Conservation (phyloP, 2,329 filamentous ascomycete species). For the Phaeophleospora eucalypticola region DNA sequence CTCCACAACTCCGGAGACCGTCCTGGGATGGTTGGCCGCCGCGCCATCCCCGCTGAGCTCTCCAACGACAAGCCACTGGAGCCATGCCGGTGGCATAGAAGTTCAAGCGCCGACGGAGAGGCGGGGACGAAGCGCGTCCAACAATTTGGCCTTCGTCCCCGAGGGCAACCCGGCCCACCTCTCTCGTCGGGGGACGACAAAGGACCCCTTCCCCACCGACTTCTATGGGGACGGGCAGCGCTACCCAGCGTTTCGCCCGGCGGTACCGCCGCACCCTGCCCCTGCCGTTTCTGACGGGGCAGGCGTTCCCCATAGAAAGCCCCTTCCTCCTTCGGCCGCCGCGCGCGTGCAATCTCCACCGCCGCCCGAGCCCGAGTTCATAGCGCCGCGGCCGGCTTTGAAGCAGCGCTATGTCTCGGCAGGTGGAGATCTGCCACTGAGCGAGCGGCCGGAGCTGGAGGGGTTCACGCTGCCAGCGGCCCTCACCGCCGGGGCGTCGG, state of each 20-base stretch:
- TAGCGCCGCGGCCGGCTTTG: slow-evolving; percentile 14
- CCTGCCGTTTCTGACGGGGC: neutral
- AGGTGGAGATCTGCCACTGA: slow-evolving; percentile 22
- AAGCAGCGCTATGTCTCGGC: slow-evolving; percentile 29
- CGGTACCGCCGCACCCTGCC: neutral
- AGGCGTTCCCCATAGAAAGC: slow-evolving; percentile 8
- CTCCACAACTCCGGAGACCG: neutral
- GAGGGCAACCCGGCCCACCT: slow-evolving; percentile 3
- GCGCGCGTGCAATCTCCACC: neutral
- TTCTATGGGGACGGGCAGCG: slow-evolving; percentile 21
- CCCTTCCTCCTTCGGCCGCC: slow-evolving; percentile 5
- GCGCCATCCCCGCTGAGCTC: too few species aligned
- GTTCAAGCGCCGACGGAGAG: too few species aligned
- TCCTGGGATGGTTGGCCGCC: slow-evolving; percentile 1
- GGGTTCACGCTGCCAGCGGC: slow-evolving; percentile 1
- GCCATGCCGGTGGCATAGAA: too few species aligned
- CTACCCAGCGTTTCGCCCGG: slow-evolving; percentile 13
- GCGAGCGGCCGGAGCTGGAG: slow-evolving; percentile 23
- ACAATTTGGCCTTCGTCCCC: slow-evolving; percentile 17
- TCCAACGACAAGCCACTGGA: too few species aligned
- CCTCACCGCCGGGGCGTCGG: neutral
- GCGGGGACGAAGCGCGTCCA: neutral
- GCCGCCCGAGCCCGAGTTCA: slow-evolving; percentile 18
- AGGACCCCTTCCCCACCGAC: slow-evolving; percentile 19
- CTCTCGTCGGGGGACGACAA: slow-evolving; percentile 19